Conservation (phyloP, 2,329 filamentous ascomycete species). For the Leptographium radiaticola region DNA sequence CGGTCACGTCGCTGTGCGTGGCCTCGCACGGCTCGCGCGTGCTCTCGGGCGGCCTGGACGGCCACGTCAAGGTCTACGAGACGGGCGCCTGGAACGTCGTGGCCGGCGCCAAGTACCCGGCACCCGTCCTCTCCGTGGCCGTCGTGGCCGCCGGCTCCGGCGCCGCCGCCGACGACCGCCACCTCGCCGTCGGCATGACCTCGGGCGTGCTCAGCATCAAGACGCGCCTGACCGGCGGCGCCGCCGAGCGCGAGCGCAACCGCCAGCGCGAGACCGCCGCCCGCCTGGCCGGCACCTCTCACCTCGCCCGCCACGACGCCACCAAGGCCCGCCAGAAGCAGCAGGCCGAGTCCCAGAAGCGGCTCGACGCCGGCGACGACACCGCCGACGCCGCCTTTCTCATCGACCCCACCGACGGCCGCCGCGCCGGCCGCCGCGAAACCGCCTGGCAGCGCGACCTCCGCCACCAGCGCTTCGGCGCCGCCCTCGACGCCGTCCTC, state of each 20-base stretch:
- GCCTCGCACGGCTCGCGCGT: conserved; percentile 71
- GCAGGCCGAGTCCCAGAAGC: conserved; percentile 27
- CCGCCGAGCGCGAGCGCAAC: conserved; percentile 8
- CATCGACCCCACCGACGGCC: conserved; percentile 38
- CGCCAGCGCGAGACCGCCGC: conserved; percentile 48
- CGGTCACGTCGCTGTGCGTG: conserved; percentile 74
- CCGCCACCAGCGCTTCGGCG: conserved; percentile 61
- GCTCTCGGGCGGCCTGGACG: conserved; percentile 80
- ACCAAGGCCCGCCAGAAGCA: conserved; percentile 57
- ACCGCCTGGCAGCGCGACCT: conserved; percentile 68
- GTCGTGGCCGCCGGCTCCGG: conserved; percentile 58
- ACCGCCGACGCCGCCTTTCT: conserved; percentile 76
- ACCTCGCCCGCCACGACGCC: conserved; percentile 67
- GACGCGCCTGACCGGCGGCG: conserved; percentile 12
- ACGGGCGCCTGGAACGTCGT: conserved; percentile 92
- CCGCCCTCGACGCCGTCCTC: conserved; percentile 70
- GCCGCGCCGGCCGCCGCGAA: conserved; percentile 30
- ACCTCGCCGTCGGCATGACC: conserved; percentile 89
- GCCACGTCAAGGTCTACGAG: conserved; percentile 94
- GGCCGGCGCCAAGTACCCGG: conserved; percentile 85
- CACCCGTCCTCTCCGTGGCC: conserved; percentile 73
- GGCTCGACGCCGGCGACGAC: conserved; percentile 57
- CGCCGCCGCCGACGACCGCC: conserved; percentile 66
- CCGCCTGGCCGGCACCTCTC: conserved; percentile 62
- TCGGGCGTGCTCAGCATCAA: conserved; percentile 57